Evolutionary conservation across 352 stramenopile species (phyloP), one percentile per base, ranked within the genome.

Genomic region (Phytophthora sojae): DNA sequence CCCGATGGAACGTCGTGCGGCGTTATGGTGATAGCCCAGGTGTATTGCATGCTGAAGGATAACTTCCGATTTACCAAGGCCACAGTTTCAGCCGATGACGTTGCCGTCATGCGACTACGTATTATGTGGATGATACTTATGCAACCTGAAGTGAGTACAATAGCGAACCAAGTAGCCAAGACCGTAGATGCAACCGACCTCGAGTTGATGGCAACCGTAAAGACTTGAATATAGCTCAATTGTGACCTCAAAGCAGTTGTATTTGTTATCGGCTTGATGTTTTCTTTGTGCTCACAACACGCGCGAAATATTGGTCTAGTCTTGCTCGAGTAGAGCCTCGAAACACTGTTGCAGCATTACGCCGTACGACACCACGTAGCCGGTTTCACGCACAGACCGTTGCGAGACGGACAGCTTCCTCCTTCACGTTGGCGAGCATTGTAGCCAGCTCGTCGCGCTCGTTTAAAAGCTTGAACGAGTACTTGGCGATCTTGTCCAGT

Each of bases 41-140:
- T 37, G 30, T 9, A 37, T 37, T 37, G 30, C 30, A 37, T 37
- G 30, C 30, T 37, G 30, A 37, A 37, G 30, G 30, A 37, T 17
- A 45, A 45, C 37, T 45, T 45, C 37, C 37, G 37, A 45, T 45
- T 45, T 45, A 45, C 37, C 37, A 45, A 45, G 37, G 14, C 11
- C 37, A 45, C 37, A n/a, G 37, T 45, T 45, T 45, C 37, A 45
- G 37, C 15, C 37, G 37, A 45, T 4, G 37, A 45, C 11, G 37
- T 45, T 45, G 37, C 37, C 37, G 11, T 45, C 37, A 45, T 45
- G 37, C 37, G 37, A 45, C 37, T 45, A 45, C 37, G 37, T 45
- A 45, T 45, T 45, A 45, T 45, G 37, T 45, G 37, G 37, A 45
- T 45, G 37, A 45, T 45, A 45, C 37, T 45, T 45, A 45, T 45